A percentile compares a stretch with the other conserved stretches of the same genome.
phyloP scores from a whole-genome alignment of 495 filamentous ascomycete species.

The Lindgomyces ingoldianus region DNA sequence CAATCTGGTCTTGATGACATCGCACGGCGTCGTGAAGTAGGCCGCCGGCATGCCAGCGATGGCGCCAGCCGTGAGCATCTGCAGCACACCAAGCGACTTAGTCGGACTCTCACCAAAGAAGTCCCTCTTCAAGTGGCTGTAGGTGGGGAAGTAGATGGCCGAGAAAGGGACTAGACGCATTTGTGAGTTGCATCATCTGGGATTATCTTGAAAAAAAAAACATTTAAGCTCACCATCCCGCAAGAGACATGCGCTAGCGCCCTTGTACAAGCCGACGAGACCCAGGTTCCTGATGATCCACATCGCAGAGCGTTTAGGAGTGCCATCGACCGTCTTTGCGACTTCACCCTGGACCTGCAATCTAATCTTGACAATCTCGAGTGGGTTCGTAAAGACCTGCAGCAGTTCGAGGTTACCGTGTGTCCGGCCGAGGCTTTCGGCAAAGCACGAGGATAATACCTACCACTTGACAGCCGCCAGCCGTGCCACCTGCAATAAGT shows the following conservation, averaged over 20 bases:
- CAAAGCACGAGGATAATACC: slow-evolving; percentile 45
- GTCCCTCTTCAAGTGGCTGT: slow-evolving; percentile 90
- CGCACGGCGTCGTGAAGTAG: slow-evolving; percentile 94
- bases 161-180: slow-evolving; percentile 75
- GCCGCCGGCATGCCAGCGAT: slow-evolving; percentile 98
- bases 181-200: slow-evolving; percentile 17
- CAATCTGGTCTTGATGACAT: slow-evolving; percentile 97
- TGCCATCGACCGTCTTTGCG: slow-evolving; percentile 80
- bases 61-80: slow-evolving; percentile 91
- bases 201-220: not conserved
- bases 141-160: slow-evolving; percentile 97
- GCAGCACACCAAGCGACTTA: slow-evolving; percentile 87
- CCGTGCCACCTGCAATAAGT: slow-evolving; percentile 83
- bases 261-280: slow-evolving; percentile 95
- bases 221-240: slow-evolving; percentile 65
- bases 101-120: slow-evolving; percentile 87
- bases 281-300: slow-evolving; percentile 97
- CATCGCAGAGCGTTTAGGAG: slow-evolving; percentile 83
- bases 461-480: slow-evolving; percentile 96
- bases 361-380: slow-evolving; percentile 99
- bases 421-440: slow-evolving; percentile 5
- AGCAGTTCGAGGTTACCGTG: not conserved
- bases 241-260: slow-evolving; percentile 91
- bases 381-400: slow-evolving; percentile 92
- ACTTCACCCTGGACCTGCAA: slow-evolving; percentile 97